Conservation (phyloP, 106 monocot species). For the Acorus calamus region DNA sequence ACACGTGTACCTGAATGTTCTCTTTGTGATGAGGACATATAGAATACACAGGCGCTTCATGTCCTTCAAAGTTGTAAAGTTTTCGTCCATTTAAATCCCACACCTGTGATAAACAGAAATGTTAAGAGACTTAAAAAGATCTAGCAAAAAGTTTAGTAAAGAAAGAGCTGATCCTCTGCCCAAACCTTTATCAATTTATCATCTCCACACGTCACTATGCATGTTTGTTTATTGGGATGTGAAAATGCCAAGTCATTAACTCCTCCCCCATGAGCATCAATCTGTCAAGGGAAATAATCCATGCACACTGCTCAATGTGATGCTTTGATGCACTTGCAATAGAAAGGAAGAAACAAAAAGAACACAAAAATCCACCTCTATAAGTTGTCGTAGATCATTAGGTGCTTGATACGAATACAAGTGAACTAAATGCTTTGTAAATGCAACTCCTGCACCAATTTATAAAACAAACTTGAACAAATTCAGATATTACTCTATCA, state of each 20-base stretch:
- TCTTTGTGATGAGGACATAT: slow-evolving; percentile 54
- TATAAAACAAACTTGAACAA: slow-evolving; percentile 4
- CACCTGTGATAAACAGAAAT: slow-evolving; percentile 15
- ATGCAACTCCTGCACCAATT: slow-evolving; percentile 50
- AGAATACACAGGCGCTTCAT: slow-evolving; percentile 58
- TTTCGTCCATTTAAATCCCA: slow-evolving; percentile 46
- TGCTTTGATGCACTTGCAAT: not conserved
- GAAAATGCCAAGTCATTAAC: slow-evolving; percentile 81
- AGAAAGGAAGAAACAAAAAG: not conserved
- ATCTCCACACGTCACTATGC: slow-evolving; percentile 68
- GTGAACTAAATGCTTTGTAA: slow-evolving; percentile 59
- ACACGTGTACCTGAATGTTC: slow-evolving; percentile 33
- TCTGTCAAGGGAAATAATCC: slow-evolving; percentile 16
- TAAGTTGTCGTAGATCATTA: slow-evolving; percentile 42
- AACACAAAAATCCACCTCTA: slow-evolving; percentile 31
- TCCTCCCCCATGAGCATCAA: slow-evolving; percentile 65
- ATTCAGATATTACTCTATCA: not conserved
- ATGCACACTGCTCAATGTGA: too few species aligned
- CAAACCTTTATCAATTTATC: slow-evolving; percentile 69
- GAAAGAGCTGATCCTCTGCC: not conserved
- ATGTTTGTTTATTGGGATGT: slow-evolving; percentile 43
- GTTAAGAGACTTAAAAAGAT: not conserved
- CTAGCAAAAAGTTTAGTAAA: not conserved
- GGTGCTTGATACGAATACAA: slow-evolving; percentile 54
- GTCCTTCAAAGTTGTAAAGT: slow-evolving; percentile 44